Evolutionary conservation across 1,139 yeast species (phyloP), one percentile per base, ranked within the genome.

Genomic region (Kodamaea fungicola): DNA sequence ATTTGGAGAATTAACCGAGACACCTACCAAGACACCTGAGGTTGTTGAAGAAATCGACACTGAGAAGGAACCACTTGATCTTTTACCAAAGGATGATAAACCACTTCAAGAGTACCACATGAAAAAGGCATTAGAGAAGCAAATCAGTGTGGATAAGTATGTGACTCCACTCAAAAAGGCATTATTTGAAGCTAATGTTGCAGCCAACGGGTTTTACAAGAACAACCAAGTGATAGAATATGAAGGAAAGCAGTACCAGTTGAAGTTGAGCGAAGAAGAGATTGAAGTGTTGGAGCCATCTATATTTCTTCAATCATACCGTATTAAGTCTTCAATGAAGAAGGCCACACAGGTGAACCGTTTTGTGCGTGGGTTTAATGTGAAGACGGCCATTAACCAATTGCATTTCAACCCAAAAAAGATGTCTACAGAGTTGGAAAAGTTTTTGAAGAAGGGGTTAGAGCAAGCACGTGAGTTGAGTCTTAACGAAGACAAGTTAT

Each of bases 371-470:
- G 83, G 84, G 31, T 66, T 83, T 64, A 76, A 78, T 39, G 79
- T 87, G 26, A 78, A 80, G 51, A 78, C 78, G 34, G 97, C 97
- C 40, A 84, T 92, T 47, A 87, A 92, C 35, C 97, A 90, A 64
- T 83, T 92, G 52, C 97, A 90, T 62, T 92, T 92, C 67, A 80
- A 83, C 55, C 76, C 81, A 35, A 88, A 88, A 64, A 80, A 83
- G 53, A 78, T 88, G 64, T 78, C 95, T 30, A 76, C 83, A 36
- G 96, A 88, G 49, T 74, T 89, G 42, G 92, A 82, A 39, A 83
- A 80, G 46, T 67, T 90, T 60, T 72, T 92, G 42, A 78, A 81
- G 52, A 69, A 76, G 37, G 96, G 95, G 8, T 57, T 87, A 33
- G 73, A 77, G 35, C 89, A 87, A 54, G 89, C 90, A 22, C 66